Conservation (phyloP, 139 green algal genomes). For the Chlorella sp. region DNA sequence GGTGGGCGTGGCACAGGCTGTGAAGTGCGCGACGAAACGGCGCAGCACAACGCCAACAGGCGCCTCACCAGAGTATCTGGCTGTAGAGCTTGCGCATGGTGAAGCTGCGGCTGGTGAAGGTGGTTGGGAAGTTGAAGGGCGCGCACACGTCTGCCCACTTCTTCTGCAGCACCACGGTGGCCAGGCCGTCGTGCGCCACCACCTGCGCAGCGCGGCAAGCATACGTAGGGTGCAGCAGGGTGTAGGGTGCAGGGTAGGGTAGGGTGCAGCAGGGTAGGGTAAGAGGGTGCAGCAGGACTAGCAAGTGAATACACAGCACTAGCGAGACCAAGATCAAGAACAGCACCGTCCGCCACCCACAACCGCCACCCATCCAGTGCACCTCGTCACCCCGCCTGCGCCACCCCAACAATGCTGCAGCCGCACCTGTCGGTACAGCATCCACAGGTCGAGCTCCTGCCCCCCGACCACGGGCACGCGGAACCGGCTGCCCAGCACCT, state of each 20-base stretch:
- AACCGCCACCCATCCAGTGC: no score
- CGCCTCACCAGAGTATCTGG: constrained; percentile 5
- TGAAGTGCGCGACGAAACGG: no score
- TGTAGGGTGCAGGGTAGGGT: not conserved
- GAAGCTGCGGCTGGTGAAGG: constrained; percentile 6
- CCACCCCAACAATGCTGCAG: no score
- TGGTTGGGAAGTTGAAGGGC: constrained; percentile 11
- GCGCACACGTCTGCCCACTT: constrained; percentile 1
- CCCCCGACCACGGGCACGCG: constrained; percentile 1
- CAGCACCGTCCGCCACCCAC: no score
- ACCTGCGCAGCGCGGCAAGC: not conserved
- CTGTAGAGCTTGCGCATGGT: constrained; percentile 1
- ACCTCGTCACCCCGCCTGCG: no score
- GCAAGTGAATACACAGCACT: no score
- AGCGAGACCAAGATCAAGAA: no score
- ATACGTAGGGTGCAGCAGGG: not conserved
- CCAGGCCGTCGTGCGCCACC: not conserved
- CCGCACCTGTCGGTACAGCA: constrained; percentile 2
- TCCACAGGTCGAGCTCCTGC: not conserved
- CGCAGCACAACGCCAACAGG: no score
- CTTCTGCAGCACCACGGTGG: not conserved
- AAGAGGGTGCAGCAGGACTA: not conserved
- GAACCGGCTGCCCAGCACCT: not conserved
- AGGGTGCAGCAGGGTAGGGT: not conserved
- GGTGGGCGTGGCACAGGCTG: no score